A percentile compares a stretch with the other conserved stretches of the same genome.
Conservation (phyloP, 2,329 filamentous ascomycete species). For the Monosporascus sp. region DNA sequence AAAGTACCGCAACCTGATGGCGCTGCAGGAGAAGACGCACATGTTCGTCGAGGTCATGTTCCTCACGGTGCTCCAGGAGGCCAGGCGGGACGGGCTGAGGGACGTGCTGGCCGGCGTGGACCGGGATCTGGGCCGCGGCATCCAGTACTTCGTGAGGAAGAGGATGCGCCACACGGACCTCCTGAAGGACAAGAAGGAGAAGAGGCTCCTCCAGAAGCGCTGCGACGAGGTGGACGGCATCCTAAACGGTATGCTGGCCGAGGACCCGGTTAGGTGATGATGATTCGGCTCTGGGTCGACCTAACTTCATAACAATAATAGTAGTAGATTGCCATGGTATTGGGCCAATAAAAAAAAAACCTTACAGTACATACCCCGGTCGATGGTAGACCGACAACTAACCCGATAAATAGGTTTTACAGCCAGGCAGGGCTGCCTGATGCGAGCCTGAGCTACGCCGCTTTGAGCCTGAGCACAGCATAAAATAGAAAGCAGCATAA, state of each 20-base stretch:
- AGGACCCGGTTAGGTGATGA: constrained; percentile 9
- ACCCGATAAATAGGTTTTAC: no score
- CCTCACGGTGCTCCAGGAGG: constrained; percentile 66
- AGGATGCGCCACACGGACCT: constrained; percentile 62
- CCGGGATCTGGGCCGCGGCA: constrained; percentile 63
- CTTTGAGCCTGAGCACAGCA: no score
- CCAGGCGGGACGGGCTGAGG: constrained; percentile 51
- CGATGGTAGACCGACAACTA: no score
- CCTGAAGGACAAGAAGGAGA: constrained; percentile 41
- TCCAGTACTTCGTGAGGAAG: constrained; percentile 77
- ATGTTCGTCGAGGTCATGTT: constrained; percentile 78
- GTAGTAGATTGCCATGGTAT: no score
- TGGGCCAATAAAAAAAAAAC: no score
- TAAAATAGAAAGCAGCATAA: no score
- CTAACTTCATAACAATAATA: background rate
- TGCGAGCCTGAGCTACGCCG: no score
- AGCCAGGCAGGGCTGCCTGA: no score
- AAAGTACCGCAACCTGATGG: constrained; percentile 72
- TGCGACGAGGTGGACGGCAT: constrained; percentile 38
- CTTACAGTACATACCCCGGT: no score
- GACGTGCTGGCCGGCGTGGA: constrained; percentile 62
- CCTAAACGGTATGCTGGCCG: constrained; percentile 23
- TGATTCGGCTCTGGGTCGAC: background rate
- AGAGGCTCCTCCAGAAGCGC: constrained; percentile 40
- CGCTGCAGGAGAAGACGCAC: constrained; percentile 68